Evolutionary conservation across 1,139 yeast species (phyloP).

Genomic region (Trichomonascaceae sp.): DNA sequence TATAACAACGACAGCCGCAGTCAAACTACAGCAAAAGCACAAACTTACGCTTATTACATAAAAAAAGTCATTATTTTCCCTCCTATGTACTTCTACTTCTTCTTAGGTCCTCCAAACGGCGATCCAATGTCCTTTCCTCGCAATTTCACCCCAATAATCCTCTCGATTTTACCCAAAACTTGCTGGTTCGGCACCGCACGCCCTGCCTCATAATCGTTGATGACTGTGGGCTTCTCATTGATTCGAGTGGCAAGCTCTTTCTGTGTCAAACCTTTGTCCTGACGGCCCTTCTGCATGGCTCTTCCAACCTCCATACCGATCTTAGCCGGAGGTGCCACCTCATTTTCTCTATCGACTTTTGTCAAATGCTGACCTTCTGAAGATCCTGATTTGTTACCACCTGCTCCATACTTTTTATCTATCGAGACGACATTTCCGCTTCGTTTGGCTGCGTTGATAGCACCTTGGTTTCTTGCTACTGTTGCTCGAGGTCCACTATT

Average conservation of each 20-base stretch:
- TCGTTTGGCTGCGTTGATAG: conserved; percentile 91
- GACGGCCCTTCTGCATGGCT: conserved; percentile 79
- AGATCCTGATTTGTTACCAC: conserved; percentile 56
- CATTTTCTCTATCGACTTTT: conserved; percentile 88
- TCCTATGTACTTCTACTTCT: conserved; percentile 31
- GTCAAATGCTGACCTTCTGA: conserved; percentile 95
- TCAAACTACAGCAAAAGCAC: too few species aligned
- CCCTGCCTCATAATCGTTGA: conserved; percentile 96
- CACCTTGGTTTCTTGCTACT: conserved; percentile 73
- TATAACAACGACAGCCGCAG: too few species aligned
- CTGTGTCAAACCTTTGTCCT: conserved; percentile 83
- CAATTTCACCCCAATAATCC: conserved; percentile 89
- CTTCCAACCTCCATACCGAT: conserved; percentile 79
- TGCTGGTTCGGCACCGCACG: conserved; percentile 97
- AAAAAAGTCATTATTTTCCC: background rate
- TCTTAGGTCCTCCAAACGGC: conserved; percentile 75
- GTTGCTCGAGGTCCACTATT: conserved; percentile 83
- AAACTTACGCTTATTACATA: background rate
- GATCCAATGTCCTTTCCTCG: conserved; percentile 95
- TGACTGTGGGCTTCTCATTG: conserved; percentile 91
- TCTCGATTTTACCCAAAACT: conserved; percentile 82
- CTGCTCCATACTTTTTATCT: conserved; percentile 83
- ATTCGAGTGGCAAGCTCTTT: conserved; percentile 93
- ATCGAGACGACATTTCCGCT: conserved; percentile 81
- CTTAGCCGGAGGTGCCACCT: conserved; percentile 89